A percentile compares a stretch with the other conserved stretches of the same genome.
phyloP scores from a whole-genome alignment of 768 basidiomycete genomes.

The Mycena olivaceomarginata region DNA sequence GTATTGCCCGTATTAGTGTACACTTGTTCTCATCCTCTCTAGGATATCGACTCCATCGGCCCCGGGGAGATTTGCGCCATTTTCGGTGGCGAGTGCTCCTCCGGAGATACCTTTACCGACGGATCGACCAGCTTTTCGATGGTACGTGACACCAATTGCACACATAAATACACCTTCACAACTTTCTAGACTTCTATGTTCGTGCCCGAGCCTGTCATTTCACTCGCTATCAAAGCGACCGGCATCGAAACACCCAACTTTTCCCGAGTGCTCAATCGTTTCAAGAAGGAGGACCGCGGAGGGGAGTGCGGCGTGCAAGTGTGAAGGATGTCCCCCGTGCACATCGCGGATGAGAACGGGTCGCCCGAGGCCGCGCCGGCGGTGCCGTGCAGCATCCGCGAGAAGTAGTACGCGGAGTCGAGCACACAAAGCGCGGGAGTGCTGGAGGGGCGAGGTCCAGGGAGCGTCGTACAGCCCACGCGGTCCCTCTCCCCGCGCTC shows the following conservation, averaged over 20 bases:
- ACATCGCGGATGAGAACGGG: too few species aligned
- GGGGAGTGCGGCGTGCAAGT: too few species aligned
- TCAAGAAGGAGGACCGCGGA: constrained; percentile 99
- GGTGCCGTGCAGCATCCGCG: too few species aligned
- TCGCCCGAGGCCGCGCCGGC: too few species aligned
- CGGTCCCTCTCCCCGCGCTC: too few species aligned
- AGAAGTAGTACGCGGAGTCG: too few species aligned
- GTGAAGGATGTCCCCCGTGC: too few species aligned
- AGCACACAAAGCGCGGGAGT: too few species aligned
- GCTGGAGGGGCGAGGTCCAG: too few species aligned
- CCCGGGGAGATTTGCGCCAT: constrained; percentile 99
- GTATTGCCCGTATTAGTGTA: constrained; percentile 42
- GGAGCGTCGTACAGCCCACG: too few species aligned
- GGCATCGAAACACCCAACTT: constrained; percentile 97
- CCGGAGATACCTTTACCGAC: constrained; percentile 98
- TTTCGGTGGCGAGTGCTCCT: constrained; percentile 98
- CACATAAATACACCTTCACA: neutral
- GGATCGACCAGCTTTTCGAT: constrained; percentile 93
- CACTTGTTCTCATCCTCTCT: neutral
- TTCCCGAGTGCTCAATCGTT: constrained; percentile 96
- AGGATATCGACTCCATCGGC: constrained; percentile 95
- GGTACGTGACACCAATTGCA: constrained; percentile 68
- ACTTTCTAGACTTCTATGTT: constrained; percentile 94
- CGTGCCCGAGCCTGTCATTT: constrained; percentile 99
- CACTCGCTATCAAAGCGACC: constrained; percentile 92